Conservation (phyloP, 2,329 filamentous ascomycete genomes). For the Aureobasidium zeae region DNA sequence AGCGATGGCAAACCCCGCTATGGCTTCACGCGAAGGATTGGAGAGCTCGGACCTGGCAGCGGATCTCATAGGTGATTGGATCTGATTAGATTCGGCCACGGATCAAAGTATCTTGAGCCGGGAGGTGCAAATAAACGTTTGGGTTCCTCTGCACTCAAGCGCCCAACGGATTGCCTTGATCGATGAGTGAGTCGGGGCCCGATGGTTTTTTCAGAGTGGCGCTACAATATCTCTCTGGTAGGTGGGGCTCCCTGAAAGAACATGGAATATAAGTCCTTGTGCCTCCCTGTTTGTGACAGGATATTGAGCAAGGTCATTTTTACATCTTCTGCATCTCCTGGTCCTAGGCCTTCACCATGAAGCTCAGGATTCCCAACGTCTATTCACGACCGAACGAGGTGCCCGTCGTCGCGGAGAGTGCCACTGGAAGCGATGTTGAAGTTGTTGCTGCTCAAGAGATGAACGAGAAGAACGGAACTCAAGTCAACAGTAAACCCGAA, state of each 20-base stretch:
- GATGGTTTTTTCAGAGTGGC: not conserved
- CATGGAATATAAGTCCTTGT: too few species aligned
- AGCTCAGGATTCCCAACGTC: constrained; percentile 13
- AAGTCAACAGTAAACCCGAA: not conserved
- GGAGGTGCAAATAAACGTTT: not conserved
- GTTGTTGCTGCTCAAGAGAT: not conserved
- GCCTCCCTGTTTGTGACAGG: too few species aligned
- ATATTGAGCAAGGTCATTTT: constrained; percentile 14
- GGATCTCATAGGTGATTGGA: constrained; percentile 10
- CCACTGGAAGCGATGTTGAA: constrained; percentile 13
- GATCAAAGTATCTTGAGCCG: constrained; percentile 3
- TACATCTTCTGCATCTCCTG: not conserved
- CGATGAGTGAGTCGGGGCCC: not conserved
- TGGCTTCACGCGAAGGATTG: constrained; percentile 6
- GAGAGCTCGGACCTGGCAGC: constrained; percentile 1
- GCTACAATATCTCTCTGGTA: not conserved
- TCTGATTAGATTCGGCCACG: constrained; percentile 6
- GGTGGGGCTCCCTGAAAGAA: not conserved
- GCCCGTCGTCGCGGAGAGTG: not conserved
- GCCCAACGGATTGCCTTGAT: not conserved
- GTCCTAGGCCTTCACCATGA: constrained; percentile 11
- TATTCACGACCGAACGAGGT: not conserved
- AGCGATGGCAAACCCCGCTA: not conserved
- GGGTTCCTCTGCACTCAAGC: not conserved
- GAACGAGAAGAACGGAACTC: constrained; percentile 2